A percentile compares a stretch with the other conserved stretches of the same genome.
These are phyloP conservation scores for Chrysanthemum makinoi DNA, from an alignment of 129 eudicot species.

Conservation along the genomic window DNA sequence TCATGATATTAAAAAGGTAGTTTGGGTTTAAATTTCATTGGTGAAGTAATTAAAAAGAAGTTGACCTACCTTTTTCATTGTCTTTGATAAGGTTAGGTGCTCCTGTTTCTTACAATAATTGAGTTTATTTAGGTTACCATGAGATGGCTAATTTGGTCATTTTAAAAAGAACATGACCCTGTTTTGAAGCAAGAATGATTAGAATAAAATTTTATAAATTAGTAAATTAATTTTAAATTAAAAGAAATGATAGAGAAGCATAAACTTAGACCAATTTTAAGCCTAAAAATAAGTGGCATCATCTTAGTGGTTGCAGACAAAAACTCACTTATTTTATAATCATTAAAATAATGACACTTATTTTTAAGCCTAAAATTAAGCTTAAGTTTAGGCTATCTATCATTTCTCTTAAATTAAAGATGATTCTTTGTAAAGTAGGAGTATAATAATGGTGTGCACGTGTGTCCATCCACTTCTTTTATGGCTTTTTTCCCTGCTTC, in stretches of 20 bases:
- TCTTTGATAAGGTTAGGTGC: conserved; percentile 32
- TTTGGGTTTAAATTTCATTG: conserved; percentile 7
- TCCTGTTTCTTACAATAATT: conserved; percentile 16
- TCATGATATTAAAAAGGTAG: conserved; percentile 9
- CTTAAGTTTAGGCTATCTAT: too few species aligned
- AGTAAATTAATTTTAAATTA: conserved; percentile 11
- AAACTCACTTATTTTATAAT: too few species aligned
- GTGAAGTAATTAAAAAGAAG: conserved; percentile 8
- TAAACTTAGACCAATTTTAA: too few species aligned
- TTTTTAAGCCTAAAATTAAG: too few species aligned
- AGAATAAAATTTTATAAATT: background rate
- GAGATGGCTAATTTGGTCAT: conserved; percentile 10
- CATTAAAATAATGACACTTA: too few species aligned
- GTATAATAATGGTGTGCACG: conserved; percentile 64
- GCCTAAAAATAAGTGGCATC: too few species aligned
- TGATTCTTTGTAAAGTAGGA: conserved; percentile 33
- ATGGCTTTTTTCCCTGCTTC: conserved; percentile 34
- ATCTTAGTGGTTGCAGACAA: too few species aligned
- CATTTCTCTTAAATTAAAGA: conserved; percentile 15
- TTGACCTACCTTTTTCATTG: conserved; percentile 20
- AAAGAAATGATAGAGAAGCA: too few species aligned
- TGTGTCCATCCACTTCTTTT: conserved; percentile 71
- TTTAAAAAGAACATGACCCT: conserved; percentile 25
- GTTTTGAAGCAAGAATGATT: conserved; percentile 35
- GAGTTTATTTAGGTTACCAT: background rate